Base-by-base conservation (phyloP, 2,329 filamentous ascomycete genomes). In the Colletotrichum sp. region DNA sequence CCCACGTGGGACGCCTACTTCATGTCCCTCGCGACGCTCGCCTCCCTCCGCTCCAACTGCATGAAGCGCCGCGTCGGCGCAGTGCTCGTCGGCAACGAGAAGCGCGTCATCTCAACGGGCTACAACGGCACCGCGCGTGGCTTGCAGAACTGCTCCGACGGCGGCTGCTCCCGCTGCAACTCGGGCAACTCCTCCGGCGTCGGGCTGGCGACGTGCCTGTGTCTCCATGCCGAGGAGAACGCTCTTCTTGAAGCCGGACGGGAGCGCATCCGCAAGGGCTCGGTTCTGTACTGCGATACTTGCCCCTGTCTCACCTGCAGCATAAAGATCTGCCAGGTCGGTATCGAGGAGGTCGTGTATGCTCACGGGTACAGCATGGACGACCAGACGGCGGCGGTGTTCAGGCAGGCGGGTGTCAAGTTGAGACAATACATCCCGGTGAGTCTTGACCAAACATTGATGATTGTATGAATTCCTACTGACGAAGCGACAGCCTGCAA, bases 191-290 rank as follows among this genome's bases (percentile, higher is more conserved):
- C 89, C 34, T 88, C 88, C 57, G 97, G 97, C 29, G 89, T 92
- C 59, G 92, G 90, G 1, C 88, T 99, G 24, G 92, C 93, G 6
- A 98, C 96, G 8, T 99, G 97, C 80, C 89, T 98, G 64, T 99
- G 97, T 82, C 91, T 99, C n/a, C 97, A 99, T 82, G 97, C 97
- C 1, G 97, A 99, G 86, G 97, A 99, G 85, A 99, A 99, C 82
- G 97, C 97, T 2, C 88, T 99, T 72, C 88, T 99, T 12, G 97
- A 99, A 86, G 97, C 97, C 24, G 97, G 97, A 1, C 89, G 97
- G 78, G 97, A 98, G 83, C 89, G 97, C 72, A 95, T 99, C 77
- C 88, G 95, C 24, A 93, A 95, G 69, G 94, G 93, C 6, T 91
- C 94, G 47, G 94, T 95, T 64, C 86, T 99, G 31, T 99, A 98